These are phyloP conservation scores for Pulveroboletus ravenelii DNA, from an alignment of 768 basidiomycete genomes.

Conservation along the genomic window DNA sequence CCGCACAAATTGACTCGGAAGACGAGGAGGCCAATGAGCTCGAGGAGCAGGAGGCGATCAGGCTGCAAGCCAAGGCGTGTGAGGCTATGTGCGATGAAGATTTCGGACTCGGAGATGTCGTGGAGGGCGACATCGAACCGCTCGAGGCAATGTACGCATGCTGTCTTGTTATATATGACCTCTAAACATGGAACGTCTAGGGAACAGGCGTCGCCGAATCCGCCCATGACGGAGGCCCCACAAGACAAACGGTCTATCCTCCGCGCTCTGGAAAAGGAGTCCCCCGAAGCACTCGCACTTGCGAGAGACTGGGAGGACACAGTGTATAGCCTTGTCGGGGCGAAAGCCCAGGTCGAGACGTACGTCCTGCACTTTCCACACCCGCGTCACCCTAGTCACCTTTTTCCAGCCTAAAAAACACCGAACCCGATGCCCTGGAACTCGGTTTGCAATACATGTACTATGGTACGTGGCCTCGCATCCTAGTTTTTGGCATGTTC, in stretches of 20 bases:
- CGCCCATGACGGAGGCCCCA: slow-evolving; percentile 30
- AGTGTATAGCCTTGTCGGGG: slow-evolving; percentile 45
- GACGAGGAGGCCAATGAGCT: slow-evolving; percentile 87
- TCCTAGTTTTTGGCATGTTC: not conserved
- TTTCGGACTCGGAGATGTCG: slow-evolving; percentile 71
- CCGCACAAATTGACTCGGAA: slow-evolving; percentile 72
- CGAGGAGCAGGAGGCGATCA: slow-evolving; percentile 81
- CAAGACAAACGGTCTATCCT: slow-evolving; percentile 58
- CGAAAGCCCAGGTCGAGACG: slow-evolving; percentile 52
- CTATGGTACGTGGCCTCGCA: slow-evolving; percentile 64
- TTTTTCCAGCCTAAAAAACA: slow-evolving; percentile 42
- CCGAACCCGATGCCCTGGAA: slow-evolving; percentile 48
- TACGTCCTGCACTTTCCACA: slow-evolving; percentile 30
- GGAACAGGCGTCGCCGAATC: slow-evolving; percentile 6
- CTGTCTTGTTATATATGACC: not conserved
- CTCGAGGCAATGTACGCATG: slow-evolving; percentile 28
- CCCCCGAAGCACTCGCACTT: slow-evolving; percentile 73
- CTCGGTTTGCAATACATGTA: slow-evolving; percentile 78
- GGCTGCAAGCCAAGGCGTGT: slow-evolving; percentile 71
- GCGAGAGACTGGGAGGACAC: slow-evolving; percentile 84
- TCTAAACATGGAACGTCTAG: slow-evolving; percentile 15
- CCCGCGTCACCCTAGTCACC: not conserved
- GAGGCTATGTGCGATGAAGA: slow-evolving; percentile 73
- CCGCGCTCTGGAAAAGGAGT: slow-evolving; percentile 67
- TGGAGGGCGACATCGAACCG: slow-evolving; percentile 33